Conservation (phyloP, 495 filamentous ascomycete genomes). For the Penicillium chermesinum region DNA sequence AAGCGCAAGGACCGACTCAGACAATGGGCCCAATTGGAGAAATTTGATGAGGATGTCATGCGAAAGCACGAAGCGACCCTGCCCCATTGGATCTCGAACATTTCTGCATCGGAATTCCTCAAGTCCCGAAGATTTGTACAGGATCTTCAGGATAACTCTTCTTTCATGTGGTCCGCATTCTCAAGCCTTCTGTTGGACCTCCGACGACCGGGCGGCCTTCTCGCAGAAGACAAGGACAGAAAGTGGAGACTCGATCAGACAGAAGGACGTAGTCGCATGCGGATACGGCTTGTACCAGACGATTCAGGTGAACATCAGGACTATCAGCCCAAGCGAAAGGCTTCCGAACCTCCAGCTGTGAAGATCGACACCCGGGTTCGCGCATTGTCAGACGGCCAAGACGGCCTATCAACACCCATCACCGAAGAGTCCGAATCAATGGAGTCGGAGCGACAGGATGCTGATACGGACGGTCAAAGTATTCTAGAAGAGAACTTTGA, state of each 20-base stretch:
- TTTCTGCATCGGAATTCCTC: slow-evolving; percentile 83
- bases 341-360: slow-evolving; percentile 40
- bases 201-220: slow-evolving; percentile 68
- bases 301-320: slow-evolving; percentile 60
- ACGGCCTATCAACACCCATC: slow-evolving; percentile 33
- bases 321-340: slow-evolving; percentile 81
- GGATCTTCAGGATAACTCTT: slow-evolving; percentile 84
- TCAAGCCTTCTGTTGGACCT: slow-evolving; percentile 68
- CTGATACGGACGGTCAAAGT: slow-evolving; percentile 40
- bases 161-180: slow-evolving; percentile 67
- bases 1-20: slow-evolving; percentile 79
- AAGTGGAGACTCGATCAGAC: slow-evolving; percentile 94
- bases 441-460: slow-evolving; percentile 25
- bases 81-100: slow-evolving; percentile 88
- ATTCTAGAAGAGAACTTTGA: slow-evolving; percentile 84
- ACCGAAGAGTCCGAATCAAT: slow-evolving; percentile 25
- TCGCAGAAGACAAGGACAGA: slow-evolving; percentile 56
- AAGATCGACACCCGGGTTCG: slow-evolving; percentile 36
- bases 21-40: slow-evolving; percentile 66
- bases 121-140: slow-evolving; percentile 84
- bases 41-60: slow-evolving; percentile 62
- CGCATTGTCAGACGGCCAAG: slow-evolving; percentile 22
- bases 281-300: slow-evolving; percentile 77
- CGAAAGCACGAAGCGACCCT: slow-evolving; percentile 77
- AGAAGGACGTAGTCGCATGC: slow-evolving; percentile 93